A percentile compares a stretch with the other conserved stretches of the same genome.
These are phyloP conservation scores for Achaetomiella virescens DNA, from an alignment of 495 filamentous ascomycete genomes.

Conservation along the genomic window DNA sequence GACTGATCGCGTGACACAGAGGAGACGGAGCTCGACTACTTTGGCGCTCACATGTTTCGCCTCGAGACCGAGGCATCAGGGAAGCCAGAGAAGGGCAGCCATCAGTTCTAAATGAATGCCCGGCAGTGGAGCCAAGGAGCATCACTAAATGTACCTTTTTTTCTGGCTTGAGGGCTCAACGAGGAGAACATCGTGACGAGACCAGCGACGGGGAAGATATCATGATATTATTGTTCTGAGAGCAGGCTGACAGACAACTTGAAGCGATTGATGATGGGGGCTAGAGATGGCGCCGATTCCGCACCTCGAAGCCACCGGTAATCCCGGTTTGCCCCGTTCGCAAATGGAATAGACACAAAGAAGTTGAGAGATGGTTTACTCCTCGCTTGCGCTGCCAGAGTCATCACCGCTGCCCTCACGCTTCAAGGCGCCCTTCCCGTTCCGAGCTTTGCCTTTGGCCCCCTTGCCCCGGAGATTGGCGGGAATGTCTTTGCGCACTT, in stretches of 20 bases:
- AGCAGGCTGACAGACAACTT: too few relatives aligned
- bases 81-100: conserved; percentile 44
- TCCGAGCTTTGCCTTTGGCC: conserved; percentile 33
- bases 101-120: conserved; percentile 56
- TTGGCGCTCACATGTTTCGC: conserved; percentile 60
- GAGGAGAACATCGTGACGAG: too few relatives aligned
- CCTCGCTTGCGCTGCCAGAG: conserved; percentile 23
- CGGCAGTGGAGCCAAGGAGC: conserved; percentile 22
- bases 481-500: conserved; percentile 40
- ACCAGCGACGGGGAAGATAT: too few relatives aligned
- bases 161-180: too few relatives aligned
- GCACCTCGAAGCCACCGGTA: too few relatives aligned
- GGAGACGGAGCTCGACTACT: conserved; percentile 72
- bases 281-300: too few relatives aligned
- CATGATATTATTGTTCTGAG: too few relatives aligned
- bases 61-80: conserved; percentile 42
- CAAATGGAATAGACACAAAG: too few relatives aligned
- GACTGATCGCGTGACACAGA: conserved; percentile 16
- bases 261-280: too few relatives aligned
- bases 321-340: too few relatives aligned
- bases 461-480: conserved; percentile 39
- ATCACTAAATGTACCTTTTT: background rate
- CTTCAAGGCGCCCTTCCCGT: conserved; percentile 31
- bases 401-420: conserved; percentile 24
- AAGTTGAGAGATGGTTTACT: background rate